Percentiles rank a stretch among this genome's conserved stretches.
phyloP scores from a whole-genome alignment of 202 grass and related monocot genomes.

The Elaeis oleifera region DNA sequence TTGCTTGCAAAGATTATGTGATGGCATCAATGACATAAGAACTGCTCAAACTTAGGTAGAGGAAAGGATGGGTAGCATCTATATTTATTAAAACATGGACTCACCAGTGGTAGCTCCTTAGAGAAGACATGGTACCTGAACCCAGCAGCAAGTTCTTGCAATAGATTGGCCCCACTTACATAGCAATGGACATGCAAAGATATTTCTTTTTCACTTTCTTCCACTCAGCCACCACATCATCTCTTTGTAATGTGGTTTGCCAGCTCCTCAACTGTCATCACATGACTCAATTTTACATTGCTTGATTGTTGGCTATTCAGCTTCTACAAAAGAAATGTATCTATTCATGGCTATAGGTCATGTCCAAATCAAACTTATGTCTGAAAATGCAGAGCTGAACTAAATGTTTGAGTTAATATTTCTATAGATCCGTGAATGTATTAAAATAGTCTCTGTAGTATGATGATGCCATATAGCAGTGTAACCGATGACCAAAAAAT shows the following conservation, averaged over 20 bases:
- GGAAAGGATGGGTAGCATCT: background rate
- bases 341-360: too few species aligned
- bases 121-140: conserved; percentile 94
- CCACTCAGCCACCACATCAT: conserved; percentile 88
- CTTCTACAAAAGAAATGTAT: background rate
- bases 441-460: too few species aligned
- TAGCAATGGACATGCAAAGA: conserved; percentile 88
- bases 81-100: background rate
- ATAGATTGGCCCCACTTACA: conserved; percentile 70
- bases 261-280: conserved; percentile 42
- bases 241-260: conserved; percentile 53
- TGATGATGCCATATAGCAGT: too few species aligned
- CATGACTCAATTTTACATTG: background rate
- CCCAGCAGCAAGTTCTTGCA: conserved; percentile 68
- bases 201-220: conserved; percentile 57
- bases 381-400: too few species aligned
- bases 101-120: conserved; percentile 81
- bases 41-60: background rate
- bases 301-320: conserved; percentile 1
- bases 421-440: too few species aligned
- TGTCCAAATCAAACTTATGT: too few species aligned
- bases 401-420: too few species aligned
- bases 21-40: too few species aligned
- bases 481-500: too few species aligned
- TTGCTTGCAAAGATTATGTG: too few species aligned